Conservation (phyloP, 805 yeast genomes). For the Candida nitratophila region DNA sequence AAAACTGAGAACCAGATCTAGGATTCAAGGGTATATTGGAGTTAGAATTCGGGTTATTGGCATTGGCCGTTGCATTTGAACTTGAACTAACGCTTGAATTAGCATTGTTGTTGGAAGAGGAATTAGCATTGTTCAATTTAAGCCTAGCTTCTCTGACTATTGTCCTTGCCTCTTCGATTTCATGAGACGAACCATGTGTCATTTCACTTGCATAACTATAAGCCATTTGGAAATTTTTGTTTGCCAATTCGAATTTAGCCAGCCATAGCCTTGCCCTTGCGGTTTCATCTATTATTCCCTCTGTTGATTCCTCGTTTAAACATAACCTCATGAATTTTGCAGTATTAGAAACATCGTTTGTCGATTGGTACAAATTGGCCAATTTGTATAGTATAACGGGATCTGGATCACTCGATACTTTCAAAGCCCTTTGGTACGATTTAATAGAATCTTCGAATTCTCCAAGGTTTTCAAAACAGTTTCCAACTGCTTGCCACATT, state of each 20-base stretch:
- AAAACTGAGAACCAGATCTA: too few relatives aligned
- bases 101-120: neutral
- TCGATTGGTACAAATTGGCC: constrained; percentile 58
- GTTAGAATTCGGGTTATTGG: too few relatives aligned
- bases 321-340: constrained; percentile 60
- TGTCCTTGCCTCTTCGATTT: constrained; percentile 81
- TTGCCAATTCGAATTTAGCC: constrained; percentile 57
- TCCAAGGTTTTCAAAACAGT: constrained; percentile 75
- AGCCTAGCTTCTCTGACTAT: constrained; percentile 73
- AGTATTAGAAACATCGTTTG: constrained; percentile 47
- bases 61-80: too few relatives aligned
- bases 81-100: neutral
- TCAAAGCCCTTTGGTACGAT: constrained; percentile 73
- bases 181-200: constrained; percentile 69
- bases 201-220: constrained; percentile 67
- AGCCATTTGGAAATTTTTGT: constrained; percentile 58
- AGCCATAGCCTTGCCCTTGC: constrained; percentile 83
- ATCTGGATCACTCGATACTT: constrained; percentile 42
- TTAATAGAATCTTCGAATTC: constrained; percentile 68
- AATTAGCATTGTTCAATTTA: constrained; percentile 28
- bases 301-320: constrained; percentile 54
- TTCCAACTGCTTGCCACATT: constrained; percentile 95
- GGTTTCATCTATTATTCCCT: constrained; percentile 66
- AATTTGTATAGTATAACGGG: constrained; percentile 54
- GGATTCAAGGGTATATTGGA: too few relatives aligned